phyloP scores from a whole-genome alignment of 2,329 filamentous ascomycete genomes.

The Colletotrichum sp. region DNA sequence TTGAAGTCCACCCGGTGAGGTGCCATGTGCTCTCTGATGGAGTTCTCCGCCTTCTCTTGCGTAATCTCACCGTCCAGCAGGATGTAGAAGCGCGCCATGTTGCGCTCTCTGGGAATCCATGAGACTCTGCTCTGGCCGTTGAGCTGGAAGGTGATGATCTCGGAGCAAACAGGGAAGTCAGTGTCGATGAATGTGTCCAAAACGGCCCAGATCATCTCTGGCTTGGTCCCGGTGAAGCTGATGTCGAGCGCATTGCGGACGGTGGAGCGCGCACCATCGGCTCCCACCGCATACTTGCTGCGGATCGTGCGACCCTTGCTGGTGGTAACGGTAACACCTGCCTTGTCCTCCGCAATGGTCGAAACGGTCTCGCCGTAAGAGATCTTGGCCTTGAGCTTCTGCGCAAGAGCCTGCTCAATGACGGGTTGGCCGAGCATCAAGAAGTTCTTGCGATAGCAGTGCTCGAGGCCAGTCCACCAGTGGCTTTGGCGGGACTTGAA shows the following conservation, averaged over 20 bases:
- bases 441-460: constrained; percentile 51
- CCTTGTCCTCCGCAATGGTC: constrained; percentile 29
- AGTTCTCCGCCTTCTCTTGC: constrained; percentile 41
- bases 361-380: constrained; percentile 42
- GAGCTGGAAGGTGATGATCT: constrained; percentile 53
- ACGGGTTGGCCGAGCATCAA: constrained; percentile 55
- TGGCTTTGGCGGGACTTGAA: constrained; percentile 52
- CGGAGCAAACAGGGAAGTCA: constrained; percentile 47
- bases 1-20: constrained; percentile 47
- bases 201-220: constrained; percentile 55
- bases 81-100: constrained; percentile 51
- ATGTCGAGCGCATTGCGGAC: constrained; percentile 46
- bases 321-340: constrained; percentile 31
- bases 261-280: constrained; percentile 56
- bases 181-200: constrained; percentile 55
- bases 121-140: constrained; percentile 49
- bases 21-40: constrained; percentile 47
- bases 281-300: constrained; percentile 51
- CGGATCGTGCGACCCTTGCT: constrained; percentile 33
- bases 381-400: constrained; percentile 35
- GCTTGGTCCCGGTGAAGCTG: constrained; percentile 49
- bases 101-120: constrained; percentile 53
- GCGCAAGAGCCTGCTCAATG: constrained; percentile 44
- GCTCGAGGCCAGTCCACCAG: constrained; percentile 52
- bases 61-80: constrained; percentile 50